These are phyloP conservation scores for Penicillium sp. DNA, from an alignment of 2,329 filamentous ascomycete species.

Conservation along the genomic window DNA sequence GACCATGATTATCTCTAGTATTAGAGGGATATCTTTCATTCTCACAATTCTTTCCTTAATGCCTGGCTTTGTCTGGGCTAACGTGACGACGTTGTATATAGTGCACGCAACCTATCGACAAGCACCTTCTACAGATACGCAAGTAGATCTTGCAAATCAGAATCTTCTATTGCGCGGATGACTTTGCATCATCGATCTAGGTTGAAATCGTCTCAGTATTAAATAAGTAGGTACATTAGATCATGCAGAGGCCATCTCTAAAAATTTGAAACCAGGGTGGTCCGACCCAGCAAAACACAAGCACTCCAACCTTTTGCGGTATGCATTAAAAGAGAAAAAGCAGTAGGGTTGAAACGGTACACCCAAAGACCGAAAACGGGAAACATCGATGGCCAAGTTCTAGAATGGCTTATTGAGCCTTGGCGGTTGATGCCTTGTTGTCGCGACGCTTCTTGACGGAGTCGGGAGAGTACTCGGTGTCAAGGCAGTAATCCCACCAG, in stretches of 20 bases:
- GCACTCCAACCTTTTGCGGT: background rate
- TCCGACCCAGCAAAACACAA: background rate
- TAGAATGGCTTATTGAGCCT: constrained; percentile 20
- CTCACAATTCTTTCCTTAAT: too few species aligned
- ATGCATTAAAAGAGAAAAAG: background rate
- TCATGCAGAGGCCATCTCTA: background rate
- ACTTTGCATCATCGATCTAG: too few species aligned
- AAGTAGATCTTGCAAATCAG: too few species aligned
- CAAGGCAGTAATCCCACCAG: constrained; percentile 95
- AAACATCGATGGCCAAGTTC: background rate
- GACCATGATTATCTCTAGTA: too few species aligned
- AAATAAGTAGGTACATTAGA: background rate
- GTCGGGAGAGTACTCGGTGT: constrained; percentile 88
- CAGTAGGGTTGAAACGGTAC: background rate
- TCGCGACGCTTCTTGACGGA: constrained; percentile 78
- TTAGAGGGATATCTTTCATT: too few species aligned
- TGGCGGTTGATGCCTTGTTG: constrained; percentile 30
- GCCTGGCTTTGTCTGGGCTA: too few species aligned
- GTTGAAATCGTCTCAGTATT: background rate
- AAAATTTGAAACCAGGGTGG: background rate
- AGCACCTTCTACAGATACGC: too few species aligned
- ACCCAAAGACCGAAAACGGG: background rate
- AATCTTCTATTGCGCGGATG: background rate
- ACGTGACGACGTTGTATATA: too few species aligned
- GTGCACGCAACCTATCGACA: too few species aligned